Percentiles rank a stretch among this genome's conserved stretches.
Conservation (phyloP, 495 filamentous ascomycete species). For the Lasiosphaeris hirsuta region DNA sequence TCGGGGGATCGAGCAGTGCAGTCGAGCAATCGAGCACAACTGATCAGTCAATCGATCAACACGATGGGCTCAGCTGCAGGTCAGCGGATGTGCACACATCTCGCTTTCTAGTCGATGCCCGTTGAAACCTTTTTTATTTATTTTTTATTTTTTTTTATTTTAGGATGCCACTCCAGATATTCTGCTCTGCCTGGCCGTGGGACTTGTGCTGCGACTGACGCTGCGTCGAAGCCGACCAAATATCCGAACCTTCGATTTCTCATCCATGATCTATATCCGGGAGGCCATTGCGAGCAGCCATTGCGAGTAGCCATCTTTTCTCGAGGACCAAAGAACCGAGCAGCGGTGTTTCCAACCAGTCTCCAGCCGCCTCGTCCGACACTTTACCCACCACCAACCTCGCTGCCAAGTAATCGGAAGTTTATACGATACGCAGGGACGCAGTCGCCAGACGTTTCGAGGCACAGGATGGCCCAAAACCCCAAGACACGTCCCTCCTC, state of each 20-base stretch:
- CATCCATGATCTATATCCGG: no score
- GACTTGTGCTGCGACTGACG: no score
- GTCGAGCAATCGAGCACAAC: neutral
- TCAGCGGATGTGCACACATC: neutral
- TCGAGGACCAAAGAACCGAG: no score
- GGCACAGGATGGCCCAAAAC: neutral
- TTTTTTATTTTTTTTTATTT: no score
- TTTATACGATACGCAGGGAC: slow-evolving; percentile 13
- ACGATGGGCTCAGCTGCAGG: no score
- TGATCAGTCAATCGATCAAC: no score
- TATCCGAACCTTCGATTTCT: no score
- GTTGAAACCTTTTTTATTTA: slow-evolving; percentile 1
- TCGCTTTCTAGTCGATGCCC: slow-evolving; percentile 1
- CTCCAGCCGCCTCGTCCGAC: neutral
- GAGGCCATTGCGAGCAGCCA: no score
- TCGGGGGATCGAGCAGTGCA: slow-evolving; percentile 3
- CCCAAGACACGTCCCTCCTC: neutral
- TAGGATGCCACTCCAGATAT: neutral
- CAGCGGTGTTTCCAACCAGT: neutral
- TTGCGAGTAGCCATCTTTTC: no score
- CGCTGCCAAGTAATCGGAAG: slow-evolving; percentile 17
- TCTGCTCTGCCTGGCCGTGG: no score
- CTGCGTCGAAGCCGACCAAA: no score
- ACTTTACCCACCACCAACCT: slow-evolving; percentile 4
- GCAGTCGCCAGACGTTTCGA: slow-evolving; percentile 13